Evolutionary conservation across 345 rosid genomes (phyloP).

Genomic region (Gossypium mustelinum): DNA sequence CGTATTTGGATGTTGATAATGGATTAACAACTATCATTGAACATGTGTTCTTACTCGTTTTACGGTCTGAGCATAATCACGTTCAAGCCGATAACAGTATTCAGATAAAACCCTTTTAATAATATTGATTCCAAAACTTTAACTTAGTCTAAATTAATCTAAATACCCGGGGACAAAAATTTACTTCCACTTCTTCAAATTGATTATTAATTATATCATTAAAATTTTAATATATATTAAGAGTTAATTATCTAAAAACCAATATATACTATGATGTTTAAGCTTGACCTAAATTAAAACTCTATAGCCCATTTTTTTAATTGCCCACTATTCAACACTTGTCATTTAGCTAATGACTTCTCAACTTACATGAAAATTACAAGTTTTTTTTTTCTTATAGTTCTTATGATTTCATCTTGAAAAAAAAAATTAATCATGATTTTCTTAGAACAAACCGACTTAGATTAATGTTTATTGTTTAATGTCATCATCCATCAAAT

Average conservation of each 20-base stretch:
- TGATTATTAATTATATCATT: no score
- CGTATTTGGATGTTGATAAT: no score
- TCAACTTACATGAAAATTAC: constrained; percentile 20
- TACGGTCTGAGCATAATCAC: no score
- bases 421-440: not conserved
- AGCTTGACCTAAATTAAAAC: not conserved
- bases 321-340: not conserved
- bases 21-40: no score
- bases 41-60: no score
- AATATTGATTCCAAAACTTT: no score
- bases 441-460: not conserved
- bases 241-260: not conserved
- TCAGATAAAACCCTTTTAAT: no score
- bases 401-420: not conserved
- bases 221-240: not conserved
- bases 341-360: constrained; percentile 19
- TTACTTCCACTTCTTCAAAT: no score
- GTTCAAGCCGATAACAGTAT: rapidly evolving
- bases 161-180: no score
- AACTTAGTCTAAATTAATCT: no score
- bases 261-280: not conserved
- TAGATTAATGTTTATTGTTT: not conserved
- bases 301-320: not conserved
- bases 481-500: constrained; percentile 19
- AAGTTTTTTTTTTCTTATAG: not conserved